Percentiles rank a stretch among this genome's conserved stretches.
These are phyloP conservation scores for Solanum ossicruentum DNA, from an alignment of 257 asterid genomes.

Conservation along the genomic window DNA sequence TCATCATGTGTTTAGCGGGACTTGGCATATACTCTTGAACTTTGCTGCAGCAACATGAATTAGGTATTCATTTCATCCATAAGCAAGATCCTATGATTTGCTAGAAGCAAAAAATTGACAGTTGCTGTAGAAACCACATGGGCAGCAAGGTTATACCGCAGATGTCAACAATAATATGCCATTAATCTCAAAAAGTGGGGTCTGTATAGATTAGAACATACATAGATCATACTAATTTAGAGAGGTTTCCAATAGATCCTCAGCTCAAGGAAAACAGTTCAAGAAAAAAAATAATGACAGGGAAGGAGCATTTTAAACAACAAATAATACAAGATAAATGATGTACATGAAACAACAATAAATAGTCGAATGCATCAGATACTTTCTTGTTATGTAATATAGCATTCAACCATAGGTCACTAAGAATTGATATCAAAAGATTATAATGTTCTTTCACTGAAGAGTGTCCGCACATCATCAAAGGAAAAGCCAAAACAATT, in stretches of 20 bases:
- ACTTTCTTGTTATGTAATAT: background rate
- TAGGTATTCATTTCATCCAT: background rate
- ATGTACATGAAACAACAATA: background rate
- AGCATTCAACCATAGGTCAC: background rate
- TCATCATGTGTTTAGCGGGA: background rate
- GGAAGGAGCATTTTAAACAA: background rate
- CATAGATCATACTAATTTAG: background rate
- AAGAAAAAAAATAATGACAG: background rate
- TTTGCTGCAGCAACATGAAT: background rate
- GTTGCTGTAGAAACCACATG: background rate
- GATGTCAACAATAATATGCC: background rate
- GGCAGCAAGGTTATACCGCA: background rate
- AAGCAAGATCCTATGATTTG: background rate
- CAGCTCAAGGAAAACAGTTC: background rate
- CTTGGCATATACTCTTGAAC: background rate
- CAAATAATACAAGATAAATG: background rate
- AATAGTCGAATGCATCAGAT: background rate
- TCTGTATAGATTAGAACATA: background rate
- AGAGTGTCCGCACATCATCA: background rate
- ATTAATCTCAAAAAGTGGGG: background rate
- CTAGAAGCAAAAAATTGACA: background rate
- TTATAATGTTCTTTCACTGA: background rate
- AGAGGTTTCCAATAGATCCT: background rate
- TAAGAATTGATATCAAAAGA: background rate
- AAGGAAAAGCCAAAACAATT: background rate